phyloP scores from a whole-genome alignment of 257 asterid species.

The Orobanche coerulescens region DNA sequence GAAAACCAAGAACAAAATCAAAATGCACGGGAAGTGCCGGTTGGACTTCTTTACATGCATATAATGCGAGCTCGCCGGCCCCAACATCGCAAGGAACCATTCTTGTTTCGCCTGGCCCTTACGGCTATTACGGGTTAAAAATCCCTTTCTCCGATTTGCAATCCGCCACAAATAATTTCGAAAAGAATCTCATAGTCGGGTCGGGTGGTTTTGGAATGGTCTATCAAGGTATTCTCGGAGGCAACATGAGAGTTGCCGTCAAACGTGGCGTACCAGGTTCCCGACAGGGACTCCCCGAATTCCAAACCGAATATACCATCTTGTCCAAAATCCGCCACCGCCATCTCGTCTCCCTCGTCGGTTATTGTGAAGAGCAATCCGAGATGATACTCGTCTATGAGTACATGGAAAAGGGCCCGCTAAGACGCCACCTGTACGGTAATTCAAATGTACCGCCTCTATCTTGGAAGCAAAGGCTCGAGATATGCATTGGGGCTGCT shows the following conservation, averaged over 20 bases:
- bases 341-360: conserved; percentile 45
- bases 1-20: conserved; percentile 26
- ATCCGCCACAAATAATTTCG: conserved; percentile 51
- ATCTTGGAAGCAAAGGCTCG: conserved; percentile 74
- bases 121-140: conserved; percentile 46
- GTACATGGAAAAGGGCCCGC: conserved; percentile 65
- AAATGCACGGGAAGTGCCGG: conserved; percentile 39
- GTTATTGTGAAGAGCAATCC: conserved; percentile 27
- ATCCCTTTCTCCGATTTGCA: conserved; percentile 54
- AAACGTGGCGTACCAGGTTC: conserved; percentile 48
- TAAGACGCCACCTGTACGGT: conserved; percentile 56
- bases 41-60: conserved; percentile 49
- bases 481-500: conserved; percentile 85
- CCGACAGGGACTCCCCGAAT: conserved; percentile 45
- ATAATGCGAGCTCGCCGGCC: conserved; percentile 47
- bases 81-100: conserved; percentile 16
- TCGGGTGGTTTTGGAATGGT: conserved; percentile 57
- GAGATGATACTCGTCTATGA: conserved; percentile 58
- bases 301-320: conserved; percentile 52
- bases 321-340: conserved; percentile 47
- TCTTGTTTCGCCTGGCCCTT: conserved; percentile 42
- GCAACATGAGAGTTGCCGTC: conserved; percentile 38
- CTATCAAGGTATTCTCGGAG: conserved; percentile 36
- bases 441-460: conserved; percentile 43
- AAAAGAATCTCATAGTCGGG: conserved; percentile 40